Conservation (phyloP, 257 asterid genomes). For the Capsicum pubescens region DNA sequence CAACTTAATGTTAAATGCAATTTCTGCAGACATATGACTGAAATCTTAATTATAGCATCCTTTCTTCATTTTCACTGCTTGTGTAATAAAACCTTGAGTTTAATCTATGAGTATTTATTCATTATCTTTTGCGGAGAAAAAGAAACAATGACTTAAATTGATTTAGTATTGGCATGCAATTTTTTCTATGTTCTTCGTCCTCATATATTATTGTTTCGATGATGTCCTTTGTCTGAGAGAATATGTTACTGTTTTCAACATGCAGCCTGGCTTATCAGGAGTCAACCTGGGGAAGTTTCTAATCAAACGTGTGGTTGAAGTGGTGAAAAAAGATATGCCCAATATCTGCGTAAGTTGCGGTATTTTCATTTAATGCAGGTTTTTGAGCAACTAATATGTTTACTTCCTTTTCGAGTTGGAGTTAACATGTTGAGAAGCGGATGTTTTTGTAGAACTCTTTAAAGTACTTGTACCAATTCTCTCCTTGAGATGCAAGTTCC, state of each 20-base stretch:
- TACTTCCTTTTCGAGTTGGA: neutral
- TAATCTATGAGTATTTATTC: neutral
- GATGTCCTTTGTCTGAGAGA: constrained; percentile 16
- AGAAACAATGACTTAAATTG: neutral
- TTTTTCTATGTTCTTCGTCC: constrained; percentile 19
- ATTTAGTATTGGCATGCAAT: neutral
- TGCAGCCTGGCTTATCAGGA: constrained; percentile 97
- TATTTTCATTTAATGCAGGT: constrained; percentile 12
- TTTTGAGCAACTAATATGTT: neutral
- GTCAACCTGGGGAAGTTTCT: constrained; percentile 93
- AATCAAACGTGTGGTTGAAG: constrained; percentile 91
- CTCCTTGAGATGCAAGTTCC: constrained; percentile 6
- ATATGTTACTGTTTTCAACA: neutral
- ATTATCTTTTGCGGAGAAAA: neutral
- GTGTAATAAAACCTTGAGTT: neutral
- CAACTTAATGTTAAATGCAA: neutral
- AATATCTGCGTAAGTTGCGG: constrained; percentile 65
- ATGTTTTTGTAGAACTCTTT: constrained; percentile 13
- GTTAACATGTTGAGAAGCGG: neutral
- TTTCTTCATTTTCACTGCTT: neutral
- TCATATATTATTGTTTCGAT: constrained; percentile 10
- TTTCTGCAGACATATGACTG: neutral
- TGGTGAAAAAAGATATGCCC: constrained; percentile 90
- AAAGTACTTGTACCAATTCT: neutral
- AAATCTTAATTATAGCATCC: neutral